phyloP scores from a whole-genome alignment of 2,329 filamentous ascomycete genomes.

The Fusarium siculi region DNA sequence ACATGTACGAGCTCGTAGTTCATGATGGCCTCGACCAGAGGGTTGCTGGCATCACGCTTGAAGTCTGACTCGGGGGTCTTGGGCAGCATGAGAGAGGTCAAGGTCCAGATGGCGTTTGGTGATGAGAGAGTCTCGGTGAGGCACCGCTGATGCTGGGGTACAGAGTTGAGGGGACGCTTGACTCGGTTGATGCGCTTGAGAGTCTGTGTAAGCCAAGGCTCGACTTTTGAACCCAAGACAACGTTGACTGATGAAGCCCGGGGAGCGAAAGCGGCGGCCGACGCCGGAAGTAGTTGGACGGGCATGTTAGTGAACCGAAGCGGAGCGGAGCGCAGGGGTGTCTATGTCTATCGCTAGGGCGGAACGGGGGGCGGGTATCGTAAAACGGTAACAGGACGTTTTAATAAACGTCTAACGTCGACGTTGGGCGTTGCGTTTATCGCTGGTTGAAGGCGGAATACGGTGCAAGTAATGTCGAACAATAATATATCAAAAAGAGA shows the following conservation, averaged over 20 bases:
- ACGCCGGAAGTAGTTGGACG: slow-evolving; percentile 91
- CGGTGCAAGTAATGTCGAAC: slow-evolving; percentile 40
- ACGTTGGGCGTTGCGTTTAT: slow-evolving; percentile 15
- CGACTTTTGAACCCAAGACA: slow-evolving; percentile 89
- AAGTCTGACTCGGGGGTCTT: slow-evolving; percentile 89
- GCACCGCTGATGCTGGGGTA: slow-evolving; percentile 94
- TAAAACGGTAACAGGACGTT: slow-evolving; percentile 18
- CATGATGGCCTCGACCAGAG: slow-evolving; percentile 78
- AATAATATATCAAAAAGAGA: slow-evolving; percentile 57
- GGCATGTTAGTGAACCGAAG: slow-evolving; percentile 71
- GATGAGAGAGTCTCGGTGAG: slow-evolving; percentile 94
- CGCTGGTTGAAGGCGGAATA: slow-evolving; percentile 18
- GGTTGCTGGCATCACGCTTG: slow-evolving; percentile 73
- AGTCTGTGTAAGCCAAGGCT: slow-evolving; percentile 96
- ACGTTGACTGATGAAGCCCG: slow-evolving; percentile 91
- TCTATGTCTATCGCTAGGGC: slow-evolving; percentile 10
- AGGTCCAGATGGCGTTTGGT: slow-evolving; percentile 90
- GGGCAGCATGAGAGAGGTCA: slow-evolving; percentile 91
- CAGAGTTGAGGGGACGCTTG: slow-evolving; percentile 96
- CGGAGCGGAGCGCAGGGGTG: slow-evolving; percentile 28
- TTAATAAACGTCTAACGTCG: slow-evolving; percentile 16
- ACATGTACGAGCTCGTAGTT: slow-evolving; percentile 94
- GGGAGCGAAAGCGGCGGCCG: slow-evolving; percentile 94
- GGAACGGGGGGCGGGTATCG: slow-evolving; percentile 10
- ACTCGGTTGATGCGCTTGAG: slow-evolving; percentile 96